A percentile compares a stretch with the other conserved stretches of the same genome.
These are phyloP conservation scores for Fusarium tuaranense DNA, from an alignment of 2,329 filamentous ascomycete species.

Conservation along the genomic window DNA sequence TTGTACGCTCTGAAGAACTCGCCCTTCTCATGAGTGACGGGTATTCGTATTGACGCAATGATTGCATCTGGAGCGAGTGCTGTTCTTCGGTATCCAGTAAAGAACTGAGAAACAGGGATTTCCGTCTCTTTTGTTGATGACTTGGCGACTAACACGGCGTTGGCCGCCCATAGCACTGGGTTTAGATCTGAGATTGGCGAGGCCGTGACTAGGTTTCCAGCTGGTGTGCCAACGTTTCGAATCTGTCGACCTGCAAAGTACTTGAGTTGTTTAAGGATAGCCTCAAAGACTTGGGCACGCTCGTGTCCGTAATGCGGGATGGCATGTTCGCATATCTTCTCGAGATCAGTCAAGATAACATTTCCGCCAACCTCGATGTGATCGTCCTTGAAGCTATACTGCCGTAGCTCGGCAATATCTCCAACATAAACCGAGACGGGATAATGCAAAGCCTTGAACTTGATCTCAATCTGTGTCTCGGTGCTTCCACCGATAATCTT, in stretches of 20 bases:
- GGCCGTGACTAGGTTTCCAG: conserved; percentile 92
- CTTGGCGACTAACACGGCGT: conserved; percentile 84
- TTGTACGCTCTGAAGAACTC: conserved; percentile 94
- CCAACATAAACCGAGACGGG: conserved; percentile 91
- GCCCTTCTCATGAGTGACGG: conserved; percentile 77
- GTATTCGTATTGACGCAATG: conserved; percentile 89
- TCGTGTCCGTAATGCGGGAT: conserved; percentile 79
- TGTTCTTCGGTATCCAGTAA: conserved; percentile 90
- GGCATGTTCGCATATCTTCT: conserved; percentile 84
- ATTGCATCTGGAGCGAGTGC: conserved; percentile 84
- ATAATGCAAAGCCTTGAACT: conserved; percentile 96
- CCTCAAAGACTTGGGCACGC: conserved; percentile 84
- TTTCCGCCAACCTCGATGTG: conserved; percentile 94
- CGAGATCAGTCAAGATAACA: conserved; percentile 90
- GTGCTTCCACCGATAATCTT: conserved; percentile 97
- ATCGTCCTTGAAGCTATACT: conserved; percentile 83
- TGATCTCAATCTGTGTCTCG: conserved; percentile 98
- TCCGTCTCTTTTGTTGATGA: conserved; percentile 79
- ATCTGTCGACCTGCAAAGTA: conserved; percentile 98
- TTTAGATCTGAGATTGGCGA: conserved; percentile 98
- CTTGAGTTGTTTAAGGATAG: conserved; percentile 91
- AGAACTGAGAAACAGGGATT: conserved; percentile 93
- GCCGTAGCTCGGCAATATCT: conserved; percentile 89
- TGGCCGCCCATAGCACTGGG: conserved; percentile 90
- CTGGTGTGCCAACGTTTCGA: conserved; percentile 95